phyloP scores from a whole-genome alignment of 2,329 filamentous ascomycete genomes.

The Aureobasidium pullulans region DNA sequence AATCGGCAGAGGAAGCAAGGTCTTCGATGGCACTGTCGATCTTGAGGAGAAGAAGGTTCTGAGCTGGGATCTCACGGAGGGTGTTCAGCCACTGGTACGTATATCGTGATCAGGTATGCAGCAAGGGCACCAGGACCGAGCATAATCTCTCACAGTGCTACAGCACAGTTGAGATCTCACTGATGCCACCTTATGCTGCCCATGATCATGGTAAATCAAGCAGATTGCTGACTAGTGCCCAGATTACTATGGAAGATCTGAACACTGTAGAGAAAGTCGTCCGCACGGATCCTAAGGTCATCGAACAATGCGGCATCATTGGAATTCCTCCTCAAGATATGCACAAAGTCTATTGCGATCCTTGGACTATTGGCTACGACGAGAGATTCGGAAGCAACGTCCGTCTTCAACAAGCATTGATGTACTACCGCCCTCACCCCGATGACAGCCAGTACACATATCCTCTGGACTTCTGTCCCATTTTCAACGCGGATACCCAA shows the following conservation, averaged over 20 bases:
- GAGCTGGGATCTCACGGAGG: slow-evolving; percentile 67
- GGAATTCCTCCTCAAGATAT: slow-evolving; percentile 78
- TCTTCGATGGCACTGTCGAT: slow-evolving; percentile 77
- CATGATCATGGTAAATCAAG: not conserved
- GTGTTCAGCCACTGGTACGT: slow-evolving; percentile 63
- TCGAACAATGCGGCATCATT: slow-evolving; percentile 79
- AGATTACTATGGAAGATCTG: slow-evolving; percentile 84
- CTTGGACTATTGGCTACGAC: slow-evolving; percentile 93
- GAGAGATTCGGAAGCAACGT: slow-evolving; percentile 74
- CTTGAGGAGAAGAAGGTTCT: slow-evolving; percentile 58
- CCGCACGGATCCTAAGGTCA: slow-evolving; percentile 74
- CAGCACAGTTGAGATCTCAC: too few species aligned
- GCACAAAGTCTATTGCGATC: slow-evolving; percentile 94
- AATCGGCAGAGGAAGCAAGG: slow-evolving; percentile 68
- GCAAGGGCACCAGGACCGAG: too few species aligned
- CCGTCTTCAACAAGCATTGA: slow-evolving; percentile 82
- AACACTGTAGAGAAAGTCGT: slow-evolving; percentile 69
- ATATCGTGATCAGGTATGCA: too few species aligned
- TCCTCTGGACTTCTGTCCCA: slow-evolving; percentile 88
- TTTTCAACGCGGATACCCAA: slow-evolving; percentile 74
- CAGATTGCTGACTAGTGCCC: not conserved
- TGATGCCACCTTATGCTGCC: too few species aligned
- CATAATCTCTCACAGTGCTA: too few species aligned
- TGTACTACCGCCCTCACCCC: slow-evolving; percentile 84
- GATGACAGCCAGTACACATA: slow-evolving; percentile 89